Percentiles rank a stretch among this genome's conserved stretches.
Conservation (phyloP, 2,329 filamentous ascomycete genomes). For the Colletotrichum destructivum region DNA sequence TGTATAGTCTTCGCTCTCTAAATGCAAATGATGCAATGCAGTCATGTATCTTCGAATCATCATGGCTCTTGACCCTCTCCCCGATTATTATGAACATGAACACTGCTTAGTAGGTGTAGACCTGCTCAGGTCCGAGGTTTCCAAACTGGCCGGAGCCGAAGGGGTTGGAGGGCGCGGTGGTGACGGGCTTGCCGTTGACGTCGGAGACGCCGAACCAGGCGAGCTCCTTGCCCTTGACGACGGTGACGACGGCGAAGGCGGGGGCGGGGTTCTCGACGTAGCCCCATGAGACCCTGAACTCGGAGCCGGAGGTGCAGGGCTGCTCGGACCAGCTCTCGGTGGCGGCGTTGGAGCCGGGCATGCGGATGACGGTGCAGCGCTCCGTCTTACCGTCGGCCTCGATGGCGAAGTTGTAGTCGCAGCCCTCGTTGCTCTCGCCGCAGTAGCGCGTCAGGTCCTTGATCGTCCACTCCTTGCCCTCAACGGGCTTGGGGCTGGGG, state of each 20-base stretch:
- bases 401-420: constrained; percentile 39
- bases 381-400: constrained; percentile 26
- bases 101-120: constrained; percentile 28
- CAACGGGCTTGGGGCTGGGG: constrained; percentile 13
- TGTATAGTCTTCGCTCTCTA: background rate
- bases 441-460: constrained; percentile 35
- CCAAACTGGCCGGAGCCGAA: constrained; percentile 35
- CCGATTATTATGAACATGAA: background rate
- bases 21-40: no score
- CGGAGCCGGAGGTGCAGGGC: constrained; percentile 31
- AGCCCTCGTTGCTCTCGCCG: constrained; percentile 14
- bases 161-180: constrained; percentile 32
- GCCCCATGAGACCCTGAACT: constrained; percentile 31
- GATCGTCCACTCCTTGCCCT: constrained; percentile 34
- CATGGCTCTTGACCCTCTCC: background rate
- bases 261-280: constrained; percentile 13
- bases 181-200: constrained; percentile 32
- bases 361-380: constrained; percentile 30
- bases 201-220: constrained; percentile 32
- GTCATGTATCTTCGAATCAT: background rate
- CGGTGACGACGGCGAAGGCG: constrained; percentile 17
- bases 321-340: constrained; percentile 34
- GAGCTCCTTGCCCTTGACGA: constrained; percentile 17
- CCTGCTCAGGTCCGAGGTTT: constrained; percentile 34
- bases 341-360: constrained; percentile 19